A percentile compares a stretch with the other conserved stretches of the same genome.
These are phyloP conservation scores for Taxawa tesnikishii DNA, from an alignment of 2,329 filamentous ascomycete species.

Conservation along the genomic window DNA sequence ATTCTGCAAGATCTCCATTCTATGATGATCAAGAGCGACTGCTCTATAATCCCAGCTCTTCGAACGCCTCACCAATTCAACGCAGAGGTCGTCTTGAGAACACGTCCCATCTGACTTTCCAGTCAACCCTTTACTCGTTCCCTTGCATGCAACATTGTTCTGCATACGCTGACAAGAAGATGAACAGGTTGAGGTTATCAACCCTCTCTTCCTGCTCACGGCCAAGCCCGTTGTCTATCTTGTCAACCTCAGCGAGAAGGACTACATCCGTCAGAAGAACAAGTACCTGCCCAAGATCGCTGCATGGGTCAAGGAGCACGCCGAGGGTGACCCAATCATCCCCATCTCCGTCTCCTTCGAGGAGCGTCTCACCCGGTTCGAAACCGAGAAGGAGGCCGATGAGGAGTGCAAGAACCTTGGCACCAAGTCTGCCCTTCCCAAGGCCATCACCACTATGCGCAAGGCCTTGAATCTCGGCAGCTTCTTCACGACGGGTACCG, in stretches of 20 bases:
- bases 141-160: not conserved
- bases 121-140: not conserved
- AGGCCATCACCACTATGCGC: slow-evolving; percentile 87
- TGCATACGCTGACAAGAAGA: slow-evolving; percentile 12
- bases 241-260: slow-evolving; percentile 92
- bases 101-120: slow-evolving; percentile 40
- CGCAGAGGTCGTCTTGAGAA: slow-evolving; percentile 74
- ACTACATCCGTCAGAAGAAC: slow-evolving; percentile 98
- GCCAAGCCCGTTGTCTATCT: slow-evolving; percentile 96
- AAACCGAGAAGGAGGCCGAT: slow-evolving; percentile 60
- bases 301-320: slow-evolving; percentile 90
- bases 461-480: slow-evolving; percentile 79
- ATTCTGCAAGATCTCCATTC: slow-evolving; percentile 29
- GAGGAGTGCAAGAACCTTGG: slow-evolving; percentile 85
- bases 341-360: slow-evolving; percentile 89
- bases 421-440: slow-evolving; percentile 79
- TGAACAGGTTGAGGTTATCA: slow-evolving; percentile 84
- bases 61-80: slow-evolving; percentile 67
- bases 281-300: slow-evolving; percentile 91
- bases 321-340: slow-evolving; percentile 77
- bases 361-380: slow-evolving; percentile 75
- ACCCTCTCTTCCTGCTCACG: slow-evolving; percentile 85
- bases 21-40: slow-evolving; percentile 98
- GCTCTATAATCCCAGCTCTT: slow-evolving; percentile 99
- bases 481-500: slow-evolving; percentile 93